phyloP scores from a whole-genome alignment of 805 yeast genomes.

The Wickerhamomyces alni region DNA sequence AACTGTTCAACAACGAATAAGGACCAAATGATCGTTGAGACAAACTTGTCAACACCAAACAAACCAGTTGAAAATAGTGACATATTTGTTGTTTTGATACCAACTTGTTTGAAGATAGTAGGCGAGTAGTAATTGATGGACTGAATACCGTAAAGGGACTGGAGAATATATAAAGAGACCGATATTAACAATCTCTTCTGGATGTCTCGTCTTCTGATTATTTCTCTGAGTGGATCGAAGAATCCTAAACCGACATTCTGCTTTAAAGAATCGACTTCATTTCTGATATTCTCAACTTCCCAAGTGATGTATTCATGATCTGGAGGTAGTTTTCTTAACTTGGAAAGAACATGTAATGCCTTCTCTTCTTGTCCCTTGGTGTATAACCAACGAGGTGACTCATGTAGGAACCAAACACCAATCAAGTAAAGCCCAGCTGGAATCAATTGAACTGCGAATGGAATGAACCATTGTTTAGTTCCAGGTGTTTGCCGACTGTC shows the following conservation, averaged over 20 bases:
- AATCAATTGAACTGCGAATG: constrained; percentile 40
- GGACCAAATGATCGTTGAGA: constrained; percentile 39
- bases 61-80: constrained; percentile 47
- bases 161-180: constrained; percentile 34
- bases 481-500: constrained; percentile 24
- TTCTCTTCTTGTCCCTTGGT: constrained; percentile 28
- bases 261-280: constrained; percentile 20
- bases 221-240: constrained; percentile 32
- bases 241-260: constrained; percentile 30
- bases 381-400: constrained; percentile 42
- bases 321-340: constrained; percentile 31
- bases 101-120: constrained; percentile 41
- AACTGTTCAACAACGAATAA: constrained; percentile 39
- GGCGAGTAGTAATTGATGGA: constrained; percentile 52
- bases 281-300: constrained; percentile 30
- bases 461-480: constrained; percentile 38
- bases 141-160: constrained; percentile 43
- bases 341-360: constrained; percentile 27
- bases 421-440: constrained; percentile 37
- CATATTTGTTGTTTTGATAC: constrained; percentile 39
- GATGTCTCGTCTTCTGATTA: constrained; percentile 26
- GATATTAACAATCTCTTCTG: constrained; percentile 33
- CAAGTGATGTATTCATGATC: constrained; percentile 35
- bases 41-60: constrained; percentile 44
- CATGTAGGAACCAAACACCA: constrained; percentile 34